Evolutionary conservation across 805 yeast genomes (phyloP), one percentile per base, ranked within the genome.

Genomic region (Candida tibetensis): DNA sequence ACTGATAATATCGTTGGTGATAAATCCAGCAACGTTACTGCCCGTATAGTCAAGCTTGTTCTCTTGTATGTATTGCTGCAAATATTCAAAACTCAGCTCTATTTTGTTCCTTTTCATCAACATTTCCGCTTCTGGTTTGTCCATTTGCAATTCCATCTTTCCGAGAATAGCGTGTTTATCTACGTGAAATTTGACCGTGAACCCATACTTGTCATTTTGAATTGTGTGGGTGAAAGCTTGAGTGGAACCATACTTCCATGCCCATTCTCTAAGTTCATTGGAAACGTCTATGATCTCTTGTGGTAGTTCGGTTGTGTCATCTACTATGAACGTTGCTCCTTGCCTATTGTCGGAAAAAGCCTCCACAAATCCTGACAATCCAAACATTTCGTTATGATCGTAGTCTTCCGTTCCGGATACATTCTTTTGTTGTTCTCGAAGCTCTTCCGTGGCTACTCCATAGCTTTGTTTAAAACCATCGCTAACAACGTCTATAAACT

Each of bases 171-270:
- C 67, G 4, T 50, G 37, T 41, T 76, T 79, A 4, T 73, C 81
- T 3, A 88, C 80, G 2, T 53, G 41, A 30, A 74, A 68, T 23
- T 47, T 54, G 4, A 75, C 53, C 13, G 34, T 37, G 47, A 69
- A 45, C 9, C 64, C 57, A 41, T 55, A 45, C 28, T 60, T 56
- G 0, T 57, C 57, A 29, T 65, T 59, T 2, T 50, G 52, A 14
- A 84, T 54, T 1, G 52, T 50, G 41, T 85, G 79, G 28, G 72
- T 67, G 56, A 91, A 93, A 41, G 67, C 71, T 0, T 97, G 96
- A 0, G 96, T 83, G 15, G 72, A 66, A 1, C 88, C 90, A 57
- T 64, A 88, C 26, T 65, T 76, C 95, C 96, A 90, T 1, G 75
- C 65, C 85, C 93, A 83, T 15, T 70, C 58, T 30, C 63, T 52